Base-by-base conservation (phyloP, 2,329 filamentous ascomycete species). In the Anthostomella pinea region DNA sequence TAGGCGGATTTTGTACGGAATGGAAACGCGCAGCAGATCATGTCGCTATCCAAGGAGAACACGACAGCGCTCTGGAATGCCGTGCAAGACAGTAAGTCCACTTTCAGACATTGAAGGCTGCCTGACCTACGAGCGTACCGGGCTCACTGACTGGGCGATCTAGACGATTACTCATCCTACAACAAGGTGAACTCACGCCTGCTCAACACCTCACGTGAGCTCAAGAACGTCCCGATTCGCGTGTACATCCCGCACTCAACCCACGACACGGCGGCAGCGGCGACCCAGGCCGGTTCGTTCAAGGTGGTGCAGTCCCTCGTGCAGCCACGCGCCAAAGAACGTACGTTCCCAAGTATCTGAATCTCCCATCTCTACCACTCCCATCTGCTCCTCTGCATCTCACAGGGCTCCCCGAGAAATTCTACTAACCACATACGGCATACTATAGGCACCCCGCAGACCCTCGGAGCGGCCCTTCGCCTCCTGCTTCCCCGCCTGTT, bases 1-100 rank as follows among this genome's bases (percentile, higher is more conserved):
- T 38, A 79, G 72, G 89, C 90, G 19, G 89, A 95, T 63, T 95
- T 89, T 51, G 70, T 95, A 33, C 79, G 90, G 33, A 91, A 93
- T 51, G 88, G 89, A 28, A 93, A 85, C 35, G 88, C 87, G 11
- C 89, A 91, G 59, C 83, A 85, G 43, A 90, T 95, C 55, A 95
- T 95, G 87, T 83, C 81, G 35, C 69, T 96, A 54, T 88, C 84
- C 43, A 90, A 89, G 59, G 81, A 86, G 29, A 82, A 95, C 59
- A 93, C 87, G 10, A 87, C 82, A 6, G 77, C 83, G 20, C 71
- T 96, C 21, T 96, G 90, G 88, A 76, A 82, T 48, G 77, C 86
- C 8, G 86, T 95, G 26, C 74, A 83, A 59, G 78, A 85, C 50
- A 85, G 79, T 83, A 64, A 44, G 73, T 40, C n/a, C 25, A 27